Conservation (phyloP, 1,139 yeast species). For the Diutina rugosa region DNA sequence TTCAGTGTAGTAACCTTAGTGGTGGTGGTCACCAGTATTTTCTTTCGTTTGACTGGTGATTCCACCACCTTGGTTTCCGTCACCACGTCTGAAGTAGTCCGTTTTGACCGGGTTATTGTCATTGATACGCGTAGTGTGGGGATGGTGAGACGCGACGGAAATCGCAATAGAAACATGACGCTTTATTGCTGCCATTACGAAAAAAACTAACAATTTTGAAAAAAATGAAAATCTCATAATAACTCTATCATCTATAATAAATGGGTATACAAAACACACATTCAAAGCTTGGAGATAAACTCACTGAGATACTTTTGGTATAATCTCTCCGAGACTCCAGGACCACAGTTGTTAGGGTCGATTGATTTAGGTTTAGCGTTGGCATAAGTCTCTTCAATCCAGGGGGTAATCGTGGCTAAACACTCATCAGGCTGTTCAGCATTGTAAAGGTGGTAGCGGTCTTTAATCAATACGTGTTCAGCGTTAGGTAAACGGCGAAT, state of each 20-base stretch:
- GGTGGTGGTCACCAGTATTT: not conserved
- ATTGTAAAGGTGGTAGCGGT: not conserved
- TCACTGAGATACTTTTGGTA: not conserved
- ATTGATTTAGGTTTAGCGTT: not conserved
- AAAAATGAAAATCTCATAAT: not conserved
- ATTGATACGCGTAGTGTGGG: not conserved
- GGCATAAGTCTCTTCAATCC: constrained; percentile 1
- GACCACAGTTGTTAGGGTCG: not conserved
- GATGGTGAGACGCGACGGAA: not conserved
- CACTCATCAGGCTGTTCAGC: constrained; percentile 1
- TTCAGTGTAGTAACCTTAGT: not conserved
- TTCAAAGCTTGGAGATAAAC: not conserved
- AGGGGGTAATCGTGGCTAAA: not conserved
- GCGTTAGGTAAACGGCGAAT: not conserved
- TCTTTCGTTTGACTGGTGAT: too few species aligned
- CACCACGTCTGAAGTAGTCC: not conserved
- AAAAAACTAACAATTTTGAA: too few species aligned
- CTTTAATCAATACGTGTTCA: not conserved
- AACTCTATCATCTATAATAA: not conserved
- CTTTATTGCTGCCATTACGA: too few species aligned
- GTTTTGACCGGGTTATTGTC: not conserved
- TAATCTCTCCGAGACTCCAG: not conserved
- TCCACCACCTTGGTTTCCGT: not conserved
- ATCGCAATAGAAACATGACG: not conserved
- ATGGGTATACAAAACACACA: too few species aligned